Conservation (phyloP, 495 filamentous ascomycete species). For the Zalerion maritima region DNA sequence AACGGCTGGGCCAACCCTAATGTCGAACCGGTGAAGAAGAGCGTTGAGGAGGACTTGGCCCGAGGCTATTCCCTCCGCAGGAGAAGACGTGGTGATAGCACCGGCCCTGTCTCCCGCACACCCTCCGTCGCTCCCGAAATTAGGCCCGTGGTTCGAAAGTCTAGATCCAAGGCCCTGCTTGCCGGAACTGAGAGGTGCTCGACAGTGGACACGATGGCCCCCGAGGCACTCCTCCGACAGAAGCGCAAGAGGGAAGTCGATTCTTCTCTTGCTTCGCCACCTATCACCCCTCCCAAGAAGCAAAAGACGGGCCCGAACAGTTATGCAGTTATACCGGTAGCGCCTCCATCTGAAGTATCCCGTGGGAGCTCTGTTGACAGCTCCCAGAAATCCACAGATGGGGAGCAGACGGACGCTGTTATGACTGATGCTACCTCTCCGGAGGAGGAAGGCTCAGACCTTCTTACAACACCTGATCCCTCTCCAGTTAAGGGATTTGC, state of each 20-base stretch:
- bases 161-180: slow-evolving; percentile 16
- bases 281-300: slow-evolving; percentile 29
- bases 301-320: slow-evolving; percentile 19
- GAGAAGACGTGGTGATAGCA: slow-evolving; percentile 27
- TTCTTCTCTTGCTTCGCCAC: slow-evolving; percentile 26
- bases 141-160: slow-evolving; percentile 26
- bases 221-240: slow-evolving; percentile 8
- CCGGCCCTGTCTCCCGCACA: slow-evolving; percentile 22
- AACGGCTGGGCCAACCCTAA: slow-evolving; percentile 62
- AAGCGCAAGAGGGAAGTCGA: slow-evolving; percentile 21
- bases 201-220: slow-evolving; percentile 5
- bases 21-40: slow-evolving; percentile 24
- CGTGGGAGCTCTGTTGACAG: slow-evolving; percentile 14
- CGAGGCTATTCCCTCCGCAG: slow-evolving; percentile 30
- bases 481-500: slow-evolving; percentile 18
- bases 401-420: slow-evolving; percentile 12
- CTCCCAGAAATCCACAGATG: no score
- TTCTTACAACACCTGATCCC: slow-evolving; percentile 19
- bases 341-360: slow-evolving; percentile 11
- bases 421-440: slow-evolving; percentile 29
- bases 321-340: slow-evolving; percentile 17
- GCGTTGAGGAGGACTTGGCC: slow-evolving; percentile 23
- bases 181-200: slow-evolving; percentile 15
- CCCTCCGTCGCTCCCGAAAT: slow-evolving; percentile 34
- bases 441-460: slow-evolving; percentile 20